These are phyloP conservation scores for Geotrichum bryndzae DNA, from an alignment of 1,139 yeast genomes.

Conservation along the genomic window DNA sequence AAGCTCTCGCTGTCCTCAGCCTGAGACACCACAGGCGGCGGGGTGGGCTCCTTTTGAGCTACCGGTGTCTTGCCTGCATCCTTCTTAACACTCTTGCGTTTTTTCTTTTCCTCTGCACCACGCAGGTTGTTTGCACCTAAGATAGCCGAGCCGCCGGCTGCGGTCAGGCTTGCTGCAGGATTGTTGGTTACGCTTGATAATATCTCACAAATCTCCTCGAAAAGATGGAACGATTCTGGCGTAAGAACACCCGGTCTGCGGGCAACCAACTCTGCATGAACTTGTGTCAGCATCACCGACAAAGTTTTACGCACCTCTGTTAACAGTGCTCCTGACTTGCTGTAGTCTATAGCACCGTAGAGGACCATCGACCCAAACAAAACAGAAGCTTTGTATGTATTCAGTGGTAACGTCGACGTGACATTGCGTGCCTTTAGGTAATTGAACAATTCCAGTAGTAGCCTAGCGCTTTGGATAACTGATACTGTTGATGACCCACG, in stretches of 20 bases:
- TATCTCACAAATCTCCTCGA: constrained; percentile 25
- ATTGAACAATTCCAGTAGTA: constrained; percentile 54
- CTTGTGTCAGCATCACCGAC: constrained; percentile 23
- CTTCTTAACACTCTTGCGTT: background rate
- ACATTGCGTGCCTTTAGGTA: constrained; percentile 41
- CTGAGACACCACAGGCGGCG: background rate
- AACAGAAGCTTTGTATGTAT: constrained; percentile 60
- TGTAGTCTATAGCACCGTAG: constrained; percentile 72
- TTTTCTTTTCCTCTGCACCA: background rate
- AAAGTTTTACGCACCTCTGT: constrained; percentile 53
- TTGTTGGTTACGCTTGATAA: constrained; percentile 17
- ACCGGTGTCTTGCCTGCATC: background rate
- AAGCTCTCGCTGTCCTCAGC: background rate
- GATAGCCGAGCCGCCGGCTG: background rate
- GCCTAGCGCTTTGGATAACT: constrained; percentile 68
- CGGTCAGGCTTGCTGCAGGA: background rate
- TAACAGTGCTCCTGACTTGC: constrained; percentile 74
- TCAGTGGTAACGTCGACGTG: constrained; percentile 57
- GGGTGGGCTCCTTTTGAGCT: background rate
- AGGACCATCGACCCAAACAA: constrained; percentile 66
- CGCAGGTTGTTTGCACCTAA: background rate
- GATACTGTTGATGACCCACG: constrained; percentile 56
- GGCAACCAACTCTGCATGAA: constrained; percentile 25
- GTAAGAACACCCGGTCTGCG: constrained; percentile 26
- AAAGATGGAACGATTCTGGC: constrained; percentile 21